Conservation (phyloP, 2,329 filamentous ascomycete genomes). For the Fusarium pininemorale region DNA sequence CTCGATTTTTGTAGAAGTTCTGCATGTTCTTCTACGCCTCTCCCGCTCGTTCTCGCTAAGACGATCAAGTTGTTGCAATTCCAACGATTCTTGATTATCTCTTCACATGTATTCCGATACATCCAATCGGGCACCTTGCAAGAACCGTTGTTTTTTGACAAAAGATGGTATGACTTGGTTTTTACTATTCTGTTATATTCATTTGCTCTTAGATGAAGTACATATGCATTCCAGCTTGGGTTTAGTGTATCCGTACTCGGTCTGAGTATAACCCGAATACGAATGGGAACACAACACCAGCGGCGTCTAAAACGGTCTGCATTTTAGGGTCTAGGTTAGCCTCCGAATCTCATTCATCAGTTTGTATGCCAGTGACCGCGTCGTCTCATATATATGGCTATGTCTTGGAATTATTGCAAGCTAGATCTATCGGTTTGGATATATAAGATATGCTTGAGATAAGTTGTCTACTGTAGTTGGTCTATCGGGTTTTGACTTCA, state of each 20-base stretch:
- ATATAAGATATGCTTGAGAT: not conserved
- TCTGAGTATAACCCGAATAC: not conserved
- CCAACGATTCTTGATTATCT: not conserved
- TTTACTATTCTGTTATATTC: not conserved
- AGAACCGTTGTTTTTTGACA: not conserved
- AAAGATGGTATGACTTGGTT: not conserved
- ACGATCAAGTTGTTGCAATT: not conserved
- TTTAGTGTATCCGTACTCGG: not conserved
- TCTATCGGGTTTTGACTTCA: not conserved
- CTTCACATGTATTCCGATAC: not conserved
- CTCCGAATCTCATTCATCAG: not conserved
- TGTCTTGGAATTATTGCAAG: not conserved
- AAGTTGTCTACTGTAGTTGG: not conserved
- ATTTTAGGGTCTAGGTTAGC: not conserved
- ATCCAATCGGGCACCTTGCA: constrained; percentile 23
- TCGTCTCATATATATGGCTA: not conserved
- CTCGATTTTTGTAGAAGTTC: not conserved
- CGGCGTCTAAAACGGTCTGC: not conserved
- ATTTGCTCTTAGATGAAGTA: not conserved
- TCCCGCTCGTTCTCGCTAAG: constrained; percentile 14
- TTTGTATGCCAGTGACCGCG: not conserved
- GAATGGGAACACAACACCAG: not conserved
- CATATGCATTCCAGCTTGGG: not conserved
- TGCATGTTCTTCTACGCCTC: constrained; percentile 6
- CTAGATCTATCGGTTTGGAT: not conserved